Evolutionary conservation across 1,284 basidiomycete species (phyloP), one percentile per base, ranked within the genome.

Genomic region (Cutaneotrichosporon sp.): DNA sequence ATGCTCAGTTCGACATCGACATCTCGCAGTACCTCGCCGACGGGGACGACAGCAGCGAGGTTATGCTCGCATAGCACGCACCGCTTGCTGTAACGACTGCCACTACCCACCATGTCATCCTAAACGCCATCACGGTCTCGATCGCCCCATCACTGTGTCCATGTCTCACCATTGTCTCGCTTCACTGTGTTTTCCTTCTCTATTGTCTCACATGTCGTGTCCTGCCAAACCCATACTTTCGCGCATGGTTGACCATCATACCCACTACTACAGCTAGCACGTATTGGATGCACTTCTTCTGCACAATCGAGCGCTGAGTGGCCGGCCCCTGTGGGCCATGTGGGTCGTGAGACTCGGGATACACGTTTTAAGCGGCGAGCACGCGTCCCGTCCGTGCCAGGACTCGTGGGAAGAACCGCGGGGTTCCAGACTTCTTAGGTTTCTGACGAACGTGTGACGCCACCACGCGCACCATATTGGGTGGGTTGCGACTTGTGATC

Each of bases 1-100:
- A 42, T 7, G 16, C 25, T 6, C n/a, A n/a, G n/a, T n/a, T n/a
- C n/a, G n/a, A n/a, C n/a, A 22, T 27, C 42, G 31, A 57, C 27
- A 47, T 74, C 57, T 66, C 76, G 22, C 71, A 74, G 27, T 72
- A 68, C 38, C 61, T 74, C 42, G 73, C 70, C 34, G 75, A 70
- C 38, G 73, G 69, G 46, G 69, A 68, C n/a, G 72, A 68, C 18
- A 69, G 62, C 36, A 72, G 72, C 34, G 67, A 67, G 24, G 56
- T 69, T 4, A 36, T 10, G 16, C 27, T 52, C 25, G 20, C 25
- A 27, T 49, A 8, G 22, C 22, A 14, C 47, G 22, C 22, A 14
- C 47, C 4, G 6, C 25, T 29, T 27, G 7, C 27, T 27, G 16
- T 49, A 4, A 29, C 25, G 27, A 20, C 42, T n/a, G 25, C 25